Evolutionary conservation across 1,139 yeast genomes (phyloP).

Genomic region (Nakaseomyces kungkrabaensis): DNA sequence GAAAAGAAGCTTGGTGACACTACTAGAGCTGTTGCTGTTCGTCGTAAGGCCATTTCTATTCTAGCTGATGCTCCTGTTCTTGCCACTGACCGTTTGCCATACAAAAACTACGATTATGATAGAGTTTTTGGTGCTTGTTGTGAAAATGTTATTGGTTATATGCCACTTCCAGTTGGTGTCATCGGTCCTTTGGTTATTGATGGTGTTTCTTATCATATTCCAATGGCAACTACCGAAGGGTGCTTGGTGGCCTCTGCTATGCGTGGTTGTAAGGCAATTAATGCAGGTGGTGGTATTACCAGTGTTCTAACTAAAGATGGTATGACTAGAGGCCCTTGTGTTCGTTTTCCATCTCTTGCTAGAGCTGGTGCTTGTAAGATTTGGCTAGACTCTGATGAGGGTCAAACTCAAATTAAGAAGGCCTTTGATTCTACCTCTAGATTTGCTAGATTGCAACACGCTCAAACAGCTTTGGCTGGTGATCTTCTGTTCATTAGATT

Average conservation of each 20-base stretch:
- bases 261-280: slow-evolving; percentile 98
- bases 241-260: slow-evolving; percentile 95
- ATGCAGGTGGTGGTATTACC: slow-evolving; percentile 91
- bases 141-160: slow-evolving; percentile 92
- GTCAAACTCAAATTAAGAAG: slow-evolving; percentile 68
- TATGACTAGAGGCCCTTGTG: slow-evolving; percentile 99
- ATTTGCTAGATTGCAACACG: slow-evolving; percentile 85
- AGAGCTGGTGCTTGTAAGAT: slow-evolving; percentile 93
- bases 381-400: slow-evolving; percentile 95
- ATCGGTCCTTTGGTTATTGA: slow-evolving; percentile 95
- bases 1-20: slow-evolving; percentile 85
- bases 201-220: slow-evolving; percentile 77
- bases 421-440: slow-evolving; percentile 96
- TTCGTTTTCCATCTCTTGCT: slow-evolving; percentile 64
- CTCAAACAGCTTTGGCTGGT: slow-evolving; percentile 95
- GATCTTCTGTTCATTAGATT: slow-evolving; percentile 79
- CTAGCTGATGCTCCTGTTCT: slow-evolving; percentile 76
- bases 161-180: slow-evolving; percentile 95
- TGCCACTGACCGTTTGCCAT: slow-evolving; percentile 66
- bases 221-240: slow-evolving; percentile 99
- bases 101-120: slow-evolving; percentile 76
- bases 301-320: slow-evolving; percentile 93
- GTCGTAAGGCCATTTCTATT: slow-evolving; percentile 83
- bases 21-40: slow-evolving; percentile 83
- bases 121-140: slow-evolving; percentile 98